Evolutionary conservation across 345 rosid genomes (phyloP), one percentile per base, ranked within the genome.

Genomic region (Ceriops tagal): DNA sequence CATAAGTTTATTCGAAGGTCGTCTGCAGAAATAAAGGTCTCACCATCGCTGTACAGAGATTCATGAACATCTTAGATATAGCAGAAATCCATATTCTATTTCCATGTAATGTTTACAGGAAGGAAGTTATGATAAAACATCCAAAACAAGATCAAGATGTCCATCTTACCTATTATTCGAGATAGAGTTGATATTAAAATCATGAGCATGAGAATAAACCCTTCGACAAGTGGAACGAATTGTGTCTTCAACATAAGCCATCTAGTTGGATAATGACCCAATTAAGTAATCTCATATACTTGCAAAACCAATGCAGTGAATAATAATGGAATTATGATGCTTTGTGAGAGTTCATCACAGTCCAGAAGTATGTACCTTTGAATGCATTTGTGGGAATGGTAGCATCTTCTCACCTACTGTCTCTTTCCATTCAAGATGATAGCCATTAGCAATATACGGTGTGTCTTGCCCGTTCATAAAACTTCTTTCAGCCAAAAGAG

Each of bases 161-260:
- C 20, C 43, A 61, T 47, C 8, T 79, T 79, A 89, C 98, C 98
- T 91, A 81, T 92, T 93, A 73, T 80, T 87, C n/a, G 98, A 89
- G 63, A 93, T 80, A 34, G 98, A 93, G 76, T 93, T 90, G 82
- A 93, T 85, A 83, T 88, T 88, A 76, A 86, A 93, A 81, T 84
- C 87, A 74, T 86, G 93, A 58, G 90, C 93, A 78, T 77, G 86
- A 65, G 80, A 81, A 80, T 81, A 88, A 63, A 81, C 84, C 84
- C 68, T 88, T 65, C 86, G 83, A 74, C 89, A 86, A 73, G 83
- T 81, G 71, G 88, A 80, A 78, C 62, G 75, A 62, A 78, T 72
- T 57, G 74, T 60, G 65, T 84, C 87, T 73, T 76, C 82, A 62
- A 53, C 24, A 67, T 69, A 51, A 71, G 80, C 79, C 72, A 82